Base-by-base conservation (phyloP, 1,284 basidiomycete species). In the Tetrapyrgos nigripes region DNA sequence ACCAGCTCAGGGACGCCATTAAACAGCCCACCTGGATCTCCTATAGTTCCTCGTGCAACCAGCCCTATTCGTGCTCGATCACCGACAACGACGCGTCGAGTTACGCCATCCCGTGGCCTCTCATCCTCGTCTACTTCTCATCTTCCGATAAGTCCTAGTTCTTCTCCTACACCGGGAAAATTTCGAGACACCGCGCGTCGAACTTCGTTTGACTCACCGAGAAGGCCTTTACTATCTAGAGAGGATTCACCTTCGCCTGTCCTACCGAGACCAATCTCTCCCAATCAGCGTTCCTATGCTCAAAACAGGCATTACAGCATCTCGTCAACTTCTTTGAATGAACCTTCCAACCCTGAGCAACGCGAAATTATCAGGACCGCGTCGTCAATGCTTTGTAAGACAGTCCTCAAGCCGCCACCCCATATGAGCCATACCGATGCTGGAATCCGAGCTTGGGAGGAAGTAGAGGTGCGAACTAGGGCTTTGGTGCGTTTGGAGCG, bases 381-480 rank as follows among this genome's bases (percentile, higher is more conserved):
- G 3, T 80, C 80, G 6, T 79, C 83, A 1, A 70, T 88, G 68
- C 70, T 92, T 33, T 88, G 88, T 72, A 86, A 80, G 64, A 87
- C 89, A 66, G 77, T 88, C 68, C 70, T 83, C 53, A 82, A 82
- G 64, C 82, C 87, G 3, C 85, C 87, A 24, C 66, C 73, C 2
- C 82, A 86, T 64, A 71, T 83, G 66, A 77, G 73, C 52, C 78
- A 79, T 53, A 77, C 75, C 11, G 80, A 83, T 26, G 64, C 77
- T 44, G 79, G 78, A 24, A 66, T 77, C 46, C 78, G 76, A 64
- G 87, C 88, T 57, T 89, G 85, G 83, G 87, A 88, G 55, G 87
- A 92, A 66, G 88, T 93, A 9, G 91, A 93, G 72, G 74, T 83
- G 17, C 80, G 91, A 50, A 74, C 90, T 63, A 76, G 83, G 10